Evolutionary conservation across 1,284 basidiomycete genomes (phyloP), one percentile per base, ranked within the genome.

Genomic region (Limonomyces culmigenus): DNA sequence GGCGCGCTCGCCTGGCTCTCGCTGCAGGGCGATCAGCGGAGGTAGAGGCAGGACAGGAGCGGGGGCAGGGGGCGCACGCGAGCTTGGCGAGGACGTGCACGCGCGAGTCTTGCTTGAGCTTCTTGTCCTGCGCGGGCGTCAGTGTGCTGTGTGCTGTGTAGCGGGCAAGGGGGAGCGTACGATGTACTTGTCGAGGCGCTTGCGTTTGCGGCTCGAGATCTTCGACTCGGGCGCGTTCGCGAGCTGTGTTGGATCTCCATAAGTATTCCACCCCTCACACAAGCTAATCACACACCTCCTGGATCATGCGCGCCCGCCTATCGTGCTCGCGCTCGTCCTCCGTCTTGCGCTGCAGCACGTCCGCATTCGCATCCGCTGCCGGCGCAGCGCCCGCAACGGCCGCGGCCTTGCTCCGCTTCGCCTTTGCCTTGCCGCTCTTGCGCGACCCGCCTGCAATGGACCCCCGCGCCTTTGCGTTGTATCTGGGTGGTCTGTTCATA

Each of bases 41-140:
- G 17, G 38, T 38, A 12, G 16, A 23, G 20, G 32, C 41, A 27
- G 5, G 23, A 34, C 13, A 33, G 12, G 4, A 29, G 30, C 40
- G 31, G 10, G 18, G 15, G 23, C 14, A n/a, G 17, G 34, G 34
- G 25, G 69, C 74, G 44, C 56, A 86, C 85, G 73, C 67, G 38
- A 89, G 59, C 49, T 83, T 86, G 43, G 83, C 70, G 40, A 88
- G 70, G 4, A 89, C 62, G 15, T 63, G 51, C 2, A 70, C 49
- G 32, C 84, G 69, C 43, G 85, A 81, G 46, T 89, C 86, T 51
- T 86, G 83, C 55, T 78, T 83, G 33, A 89, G 56, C 53, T 87
- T 87, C 55, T 87, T 87, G 37, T 84, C 78, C 83, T 87, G 44
- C 32, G 16, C 20, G 30, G 32, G 34, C 2, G 21, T 17, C 33